A percentile compares a stretch with the other conserved stretches of the same genome.
Conservation (phyloP, 352 stramenopile genomes). For the Globisporangium cederbergense region DNA sequence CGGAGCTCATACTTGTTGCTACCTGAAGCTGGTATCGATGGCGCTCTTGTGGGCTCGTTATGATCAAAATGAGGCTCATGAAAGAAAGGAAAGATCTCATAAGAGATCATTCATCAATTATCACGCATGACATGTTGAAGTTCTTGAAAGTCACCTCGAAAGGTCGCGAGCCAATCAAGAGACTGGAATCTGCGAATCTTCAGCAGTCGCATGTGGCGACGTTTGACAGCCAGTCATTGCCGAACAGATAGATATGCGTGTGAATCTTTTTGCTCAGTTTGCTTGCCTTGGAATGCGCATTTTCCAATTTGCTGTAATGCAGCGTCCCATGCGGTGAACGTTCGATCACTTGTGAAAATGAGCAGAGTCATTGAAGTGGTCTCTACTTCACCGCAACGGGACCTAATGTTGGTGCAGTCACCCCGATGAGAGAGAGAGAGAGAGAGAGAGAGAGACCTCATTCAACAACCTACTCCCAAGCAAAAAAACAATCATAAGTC, state of each 20-base stretch:
- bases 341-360: no score
- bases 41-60: not conserved
- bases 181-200: slow-evolving; percentile 19
- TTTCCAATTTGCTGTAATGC: not conserved
- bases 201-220: not conserved
- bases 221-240: slow-evolving; percentile 17
- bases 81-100: not conserved
- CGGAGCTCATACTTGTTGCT: slow-evolving; percentile 3
- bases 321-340: no score
- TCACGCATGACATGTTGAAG: not conserved
- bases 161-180: slow-evolving; percentile 25
- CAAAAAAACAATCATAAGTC: not conserved
- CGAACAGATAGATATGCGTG: not conserved
- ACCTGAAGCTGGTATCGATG: not conserved
- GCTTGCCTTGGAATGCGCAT: not conserved
- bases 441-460: no score
- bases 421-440: no score
- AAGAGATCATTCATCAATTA: not conserved
- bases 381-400: no score
- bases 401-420: no score
- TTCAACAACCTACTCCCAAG: not conserved
- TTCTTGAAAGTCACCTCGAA: slow-evolving; percentile 1
- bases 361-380: no score
- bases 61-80: not conserved
- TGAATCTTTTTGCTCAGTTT: slow-evolving; percentile 6